Conservation (phyloP, 1,139 yeast genomes). For the Spathaspora sp. region DNA sequence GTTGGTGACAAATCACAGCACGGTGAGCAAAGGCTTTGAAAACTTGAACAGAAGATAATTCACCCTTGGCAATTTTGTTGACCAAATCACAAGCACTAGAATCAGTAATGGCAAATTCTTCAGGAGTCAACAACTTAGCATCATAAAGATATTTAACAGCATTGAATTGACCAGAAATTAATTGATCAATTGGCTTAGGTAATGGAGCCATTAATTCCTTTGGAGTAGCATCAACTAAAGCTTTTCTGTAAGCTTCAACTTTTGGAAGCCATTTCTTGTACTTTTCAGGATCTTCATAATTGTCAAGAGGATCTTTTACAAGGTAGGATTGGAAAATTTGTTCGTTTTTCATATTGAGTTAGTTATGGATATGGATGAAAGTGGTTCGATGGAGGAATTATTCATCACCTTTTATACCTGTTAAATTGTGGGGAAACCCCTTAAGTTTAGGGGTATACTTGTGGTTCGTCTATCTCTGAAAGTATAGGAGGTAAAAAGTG, state of each 20-base stretch:
- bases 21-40: constrained; percentile 52
- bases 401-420: not conserved
- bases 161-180: constrained; percentile 44
- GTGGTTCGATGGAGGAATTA: not conserved
- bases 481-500: too few relatives aligned
- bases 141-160: constrained; percentile 44
- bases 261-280: constrained; percentile 46
- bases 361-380: not conserved
- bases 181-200: constrained; percentile 40
- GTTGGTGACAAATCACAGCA: constrained; percentile 39
- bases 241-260: constrained; percentile 47
- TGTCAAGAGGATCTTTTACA: constrained; percentile 30
- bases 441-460: not conserved
- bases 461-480: not conserved
- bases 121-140: constrained; percentile 40
- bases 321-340: constrained; percentile 21
- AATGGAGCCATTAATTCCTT: constrained; percentile 42
- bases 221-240: constrained; percentile 38
- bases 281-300: constrained; percentile 39
- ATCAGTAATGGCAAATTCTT: constrained; percentile 51
- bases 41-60: constrained; percentile 45
- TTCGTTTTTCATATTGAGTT: not conserved
- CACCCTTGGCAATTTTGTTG: constrained; percentile 32
- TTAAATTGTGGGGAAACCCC: not conserved
- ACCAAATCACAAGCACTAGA: constrained; percentile 37